These are phyloP conservation scores for Globisporangium mamillatum DNA, from an alignment of 352 stramenopile genomes.

Conservation along the genomic window DNA sequence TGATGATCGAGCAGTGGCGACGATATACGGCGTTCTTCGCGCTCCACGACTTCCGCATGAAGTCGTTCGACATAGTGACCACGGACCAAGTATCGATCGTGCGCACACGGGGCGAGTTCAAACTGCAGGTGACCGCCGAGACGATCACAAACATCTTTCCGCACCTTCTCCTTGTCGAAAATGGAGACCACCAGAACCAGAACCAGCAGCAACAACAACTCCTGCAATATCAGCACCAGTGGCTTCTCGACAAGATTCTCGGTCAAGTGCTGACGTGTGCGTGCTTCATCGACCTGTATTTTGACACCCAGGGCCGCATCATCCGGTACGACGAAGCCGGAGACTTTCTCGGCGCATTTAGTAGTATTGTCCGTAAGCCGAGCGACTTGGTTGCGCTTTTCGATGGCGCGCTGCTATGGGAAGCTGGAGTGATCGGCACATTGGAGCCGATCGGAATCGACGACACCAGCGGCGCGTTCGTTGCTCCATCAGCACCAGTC, in stretches of 20 bases:
- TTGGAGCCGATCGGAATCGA: conserved; percentile 10
- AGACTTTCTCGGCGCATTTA: conserved; percentile 19
- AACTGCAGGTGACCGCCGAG: not conserved
- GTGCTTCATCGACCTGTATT: conserved; percentile 25
- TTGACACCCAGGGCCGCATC: conserved; percentile 21
- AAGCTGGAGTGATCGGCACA: conserved; percentile 3
- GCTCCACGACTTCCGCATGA: conserved; percentile 11
- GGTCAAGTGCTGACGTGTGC: conserved; percentile 16
- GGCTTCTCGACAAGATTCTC: conserved; percentile 19
- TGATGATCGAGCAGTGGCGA: conserved; percentile 20
- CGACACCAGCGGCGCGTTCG: not conserved
- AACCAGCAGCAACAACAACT: not conserved
- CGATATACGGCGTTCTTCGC: conserved; percentile 12
- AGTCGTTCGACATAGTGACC: conserved; percentile 3
- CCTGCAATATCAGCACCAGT: not conserved
- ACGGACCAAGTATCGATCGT: conserved; percentile 10
- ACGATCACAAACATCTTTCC: conserved; percentile 13
- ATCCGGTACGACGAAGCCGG: conserved; percentile 22
- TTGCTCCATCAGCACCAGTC: not conserved
- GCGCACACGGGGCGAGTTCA: conserved; percentile 13
- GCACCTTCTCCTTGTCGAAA: not conserved
- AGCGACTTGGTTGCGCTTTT: conserved; percentile 4
- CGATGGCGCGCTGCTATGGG: conserved; percentile 8
- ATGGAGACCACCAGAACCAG: not conserved
- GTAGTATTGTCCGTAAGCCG: not conserved